Conservation (phyloP, 2,329 filamentous ascomycete genomes). For the Penicillium sp. region DNA sequence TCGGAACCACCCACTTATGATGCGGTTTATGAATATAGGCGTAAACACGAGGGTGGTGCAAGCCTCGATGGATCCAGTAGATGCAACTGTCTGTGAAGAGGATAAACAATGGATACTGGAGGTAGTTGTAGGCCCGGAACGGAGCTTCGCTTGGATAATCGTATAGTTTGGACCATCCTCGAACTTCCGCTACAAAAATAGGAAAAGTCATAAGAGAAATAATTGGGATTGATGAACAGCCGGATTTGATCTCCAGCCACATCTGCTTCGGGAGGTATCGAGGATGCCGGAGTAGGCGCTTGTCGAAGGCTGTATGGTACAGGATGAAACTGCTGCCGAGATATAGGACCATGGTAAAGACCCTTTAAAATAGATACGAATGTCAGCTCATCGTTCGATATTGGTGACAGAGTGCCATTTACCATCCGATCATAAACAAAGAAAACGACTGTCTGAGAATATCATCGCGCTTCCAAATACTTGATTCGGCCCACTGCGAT, state of each 20-base stretch:
- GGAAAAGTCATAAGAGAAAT: constrained; percentile 82
- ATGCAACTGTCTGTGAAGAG: constrained; percentile 85
- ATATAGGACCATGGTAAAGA: constrained; percentile 82
- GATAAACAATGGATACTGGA: constrained; percentile 87
- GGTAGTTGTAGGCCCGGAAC: constrained; percentile 72
- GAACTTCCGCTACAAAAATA: constrained; percentile 80
- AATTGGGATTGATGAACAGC: constrained; percentile 72
- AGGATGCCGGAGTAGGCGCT: constrained; percentile 81
- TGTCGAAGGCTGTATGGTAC: constrained; percentile 88
- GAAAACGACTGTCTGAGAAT: constrained; percentile 33
- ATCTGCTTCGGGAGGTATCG: constrained; percentile 95
- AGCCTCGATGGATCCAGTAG: constrained; percentile 85
- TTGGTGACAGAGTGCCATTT: neutral
- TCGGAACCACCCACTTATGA: constrained; percentile 99
- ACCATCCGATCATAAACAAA: constrained; percentile 37
- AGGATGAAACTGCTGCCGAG: constrained; percentile 80
- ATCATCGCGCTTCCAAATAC: constrained; percentile 35
- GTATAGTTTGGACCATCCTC: constrained; percentile 84
- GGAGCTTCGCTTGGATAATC: constrained; percentile 74
- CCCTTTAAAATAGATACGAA: constrained; percentile 55
- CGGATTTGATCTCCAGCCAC: constrained; percentile 78
- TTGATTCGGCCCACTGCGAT: constrained; percentile 32
- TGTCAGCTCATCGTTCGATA: neutral
- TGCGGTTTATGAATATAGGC: constrained; percentile 92
- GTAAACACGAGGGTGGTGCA: constrained; percentile 81